Evolutionary conservation across 139 green algal genomes (phyloP).

Genomic region (Tetratostichococcus sp.): DNA sequence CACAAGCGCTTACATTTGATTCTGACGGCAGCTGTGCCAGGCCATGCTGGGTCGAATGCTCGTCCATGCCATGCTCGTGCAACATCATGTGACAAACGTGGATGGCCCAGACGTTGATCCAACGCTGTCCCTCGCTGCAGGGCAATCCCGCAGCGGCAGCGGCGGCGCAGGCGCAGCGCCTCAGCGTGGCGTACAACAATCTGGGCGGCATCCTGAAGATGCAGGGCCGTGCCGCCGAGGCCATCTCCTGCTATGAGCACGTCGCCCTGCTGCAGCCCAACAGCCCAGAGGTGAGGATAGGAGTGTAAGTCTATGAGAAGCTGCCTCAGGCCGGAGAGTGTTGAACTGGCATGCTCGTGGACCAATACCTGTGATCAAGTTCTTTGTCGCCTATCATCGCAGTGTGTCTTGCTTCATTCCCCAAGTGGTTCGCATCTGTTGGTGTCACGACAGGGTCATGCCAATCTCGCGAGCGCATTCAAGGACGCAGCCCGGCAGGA

Average conservation of each 20-base stretch:
- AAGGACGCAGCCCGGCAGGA: conserved; percentile 69
- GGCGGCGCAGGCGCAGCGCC: conserved; percentile 49
- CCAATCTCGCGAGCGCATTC: conserved; percentile 74
- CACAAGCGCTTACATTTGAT: too few relatives aligned
- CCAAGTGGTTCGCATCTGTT: background rate
- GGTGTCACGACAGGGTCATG: conserved; percentile 30
- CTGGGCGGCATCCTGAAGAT: conserved; percentile 67
- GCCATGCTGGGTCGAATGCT: too few relatives aligned
- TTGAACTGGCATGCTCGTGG: too few relatives aligned
- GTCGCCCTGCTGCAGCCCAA: conserved; percentile 65
- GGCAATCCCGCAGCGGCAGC: conserved; percentile 8
- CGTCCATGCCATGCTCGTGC: too few relatives aligned
- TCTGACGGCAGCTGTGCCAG: too few relatives aligned
- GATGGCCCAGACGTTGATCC: background rate
- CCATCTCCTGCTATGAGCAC: conserved; percentile 79
- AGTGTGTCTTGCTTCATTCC: too few relatives aligned
- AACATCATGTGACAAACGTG: too few relatives aligned
- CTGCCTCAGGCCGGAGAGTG: too few relatives aligned
- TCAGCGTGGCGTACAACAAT: conserved; percentile 81
- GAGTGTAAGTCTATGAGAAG: too few relatives aligned
- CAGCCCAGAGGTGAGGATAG: conserved; percentile 34
- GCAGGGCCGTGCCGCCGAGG: conserved; percentile 56
- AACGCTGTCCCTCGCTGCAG: background rate
- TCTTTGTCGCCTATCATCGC: too few relatives aligned
- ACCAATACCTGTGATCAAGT: too few relatives aligned